A percentile compares a stretch with the other conserved stretches of the same genome.
Conservation (phyloP, 2,329 filamentous ascomycete species). For the Raffaelea ambrosiae region DNA sequence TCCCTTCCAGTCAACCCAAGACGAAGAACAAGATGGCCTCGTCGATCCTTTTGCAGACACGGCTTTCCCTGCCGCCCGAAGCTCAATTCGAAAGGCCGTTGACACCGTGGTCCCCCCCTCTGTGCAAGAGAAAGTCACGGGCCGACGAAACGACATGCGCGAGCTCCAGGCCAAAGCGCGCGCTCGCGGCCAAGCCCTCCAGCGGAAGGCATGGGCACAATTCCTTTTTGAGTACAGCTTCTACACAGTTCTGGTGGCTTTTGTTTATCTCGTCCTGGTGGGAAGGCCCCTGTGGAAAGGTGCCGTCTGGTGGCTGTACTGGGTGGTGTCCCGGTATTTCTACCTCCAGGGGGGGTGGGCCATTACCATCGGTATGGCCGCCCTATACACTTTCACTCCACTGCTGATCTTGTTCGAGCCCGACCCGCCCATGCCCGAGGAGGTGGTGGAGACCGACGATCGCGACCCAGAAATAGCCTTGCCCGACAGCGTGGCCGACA, state of each 20-base stretch:
- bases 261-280: constrained; percentile 5
- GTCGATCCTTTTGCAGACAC: neutral
- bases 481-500: neutral
- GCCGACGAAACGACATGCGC: neutral
- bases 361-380: neutral
- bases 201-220: constrained; percentile 3
- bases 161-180: constrained; percentile 1
- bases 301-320: constrained; percentile 4
- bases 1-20: too few species aligned
- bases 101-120: too few species aligned
- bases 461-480: neutral
- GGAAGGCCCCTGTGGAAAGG: constrained; percentile 6
- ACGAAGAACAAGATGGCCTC: neutral
- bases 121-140: neutral
- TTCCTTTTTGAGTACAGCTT: constrained; percentile 4
- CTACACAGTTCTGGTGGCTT: neutral
- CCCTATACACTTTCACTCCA: neutral
- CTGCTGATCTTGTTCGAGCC: constrained; percentile 1
- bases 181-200: constrained; percentile 1
- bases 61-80: neutral
- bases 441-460: neutral
- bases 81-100: neutral
- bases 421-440: constrained; percentile 1
- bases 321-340: constrained; percentile 3
- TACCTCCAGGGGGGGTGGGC: constrained; percentile 4